These are phyloP conservation scores for Ottelia alismoides DNA, from an alignment of 106 monocot species.

Conservation along the genomic window DNA sequence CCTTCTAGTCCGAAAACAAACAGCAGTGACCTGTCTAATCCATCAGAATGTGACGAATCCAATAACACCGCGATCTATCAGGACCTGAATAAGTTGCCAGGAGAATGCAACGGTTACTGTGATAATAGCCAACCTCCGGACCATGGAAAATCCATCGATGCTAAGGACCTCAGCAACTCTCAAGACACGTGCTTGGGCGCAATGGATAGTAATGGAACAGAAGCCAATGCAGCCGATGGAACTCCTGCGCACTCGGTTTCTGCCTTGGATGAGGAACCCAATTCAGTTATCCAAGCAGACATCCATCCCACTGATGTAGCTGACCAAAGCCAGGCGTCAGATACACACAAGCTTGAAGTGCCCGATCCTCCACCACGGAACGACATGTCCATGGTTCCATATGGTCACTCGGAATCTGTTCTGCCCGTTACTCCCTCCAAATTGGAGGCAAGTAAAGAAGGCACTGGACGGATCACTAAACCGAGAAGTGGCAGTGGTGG, in stretches of 20 bases:
- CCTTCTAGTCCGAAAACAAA: constrained; percentile 28
- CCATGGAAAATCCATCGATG: constrained; percentile 1
- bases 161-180: constrained; percentile 1
- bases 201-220: too few species aligned
- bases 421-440: constrained; percentile 28
- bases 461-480: constrained; percentile 8
- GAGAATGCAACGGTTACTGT: constrained; percentile 9
- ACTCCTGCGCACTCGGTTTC: constrained; percentile 27
- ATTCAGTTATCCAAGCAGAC: constrained; percentile 5
- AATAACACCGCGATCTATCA: constrained; percentile 25
- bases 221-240: too few species aligned
- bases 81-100: constrained; percentile 44
- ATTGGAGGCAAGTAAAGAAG: constrained; percentile 29
- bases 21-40: constrained; percentile 28
- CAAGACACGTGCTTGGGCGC: not conserved
- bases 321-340: constrained; percentile 16
- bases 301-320: constrained; percentile 14
- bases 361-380: constrained; percentile 20
- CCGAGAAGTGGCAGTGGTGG: constrained; percentile 4
- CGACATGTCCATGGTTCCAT: constrained; percentile 8
- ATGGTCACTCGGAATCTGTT: not conserved
- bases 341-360: constrained; percentile 16
- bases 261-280: constrained; percentile 42
- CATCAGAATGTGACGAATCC: constrained; percentile 43
- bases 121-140: constrained; percentile 25